Percentiles rank a stretch among this genome's conserved stretches.
phyloP scores from a whole-genome alignment of 176 grass and related monocot species.

The Avena sativa region DNA sequence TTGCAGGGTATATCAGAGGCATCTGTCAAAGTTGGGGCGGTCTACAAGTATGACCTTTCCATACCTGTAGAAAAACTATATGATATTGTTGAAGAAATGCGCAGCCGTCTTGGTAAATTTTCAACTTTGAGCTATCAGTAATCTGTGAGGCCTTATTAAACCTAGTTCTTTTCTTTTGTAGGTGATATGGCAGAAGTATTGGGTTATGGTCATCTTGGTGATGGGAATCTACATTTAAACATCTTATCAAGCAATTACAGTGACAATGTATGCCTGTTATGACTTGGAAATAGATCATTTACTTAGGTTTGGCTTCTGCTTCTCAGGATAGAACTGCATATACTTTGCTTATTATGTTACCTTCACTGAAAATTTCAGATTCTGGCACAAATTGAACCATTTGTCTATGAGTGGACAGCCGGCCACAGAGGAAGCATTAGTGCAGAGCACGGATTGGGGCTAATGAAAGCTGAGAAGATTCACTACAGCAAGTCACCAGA shows the following conservation, averaged over 20 bases:
- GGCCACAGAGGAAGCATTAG: slow-evolving; percentile 94
- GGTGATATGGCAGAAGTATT: slow-evolving; percentile 72
- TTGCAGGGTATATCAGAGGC: slow-evolving; percentile 93
- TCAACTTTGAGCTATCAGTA: slow-evolving; percentile 7
- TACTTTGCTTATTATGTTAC: slow-evolving; percentile 30
- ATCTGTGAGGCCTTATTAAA: background rate
- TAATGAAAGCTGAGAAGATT: slow-evolving; percentile 98
- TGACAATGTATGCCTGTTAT: slow-evolving; percentile 63
- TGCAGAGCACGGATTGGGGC: slow-evolving; percentile 87
- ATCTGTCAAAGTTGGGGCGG: slow-evolving; percentile 82
- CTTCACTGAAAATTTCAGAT: slow-evolving; percentile 63
- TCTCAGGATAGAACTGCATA: background rate
- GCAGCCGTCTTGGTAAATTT: slow-evolving; percentile 70
- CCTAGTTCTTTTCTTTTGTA: slow-evolving; percentile 45
- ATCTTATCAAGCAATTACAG: slow-evolving; percentile 75
- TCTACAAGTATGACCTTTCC: slow-evolving; percentile 96
- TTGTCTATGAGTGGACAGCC: slow-evolving; percentile 95
- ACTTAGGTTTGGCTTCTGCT: slow-evolving; percentile 34
- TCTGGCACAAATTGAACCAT: slow-evolving; percentile 79
- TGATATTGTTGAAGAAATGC: slow-evolving; percentile 94
- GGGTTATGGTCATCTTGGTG: slow-evolving; percentile 93
- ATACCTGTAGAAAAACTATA: slow-evolving; percentile 84
- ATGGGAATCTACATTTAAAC: slow-evolving; percentile 94
- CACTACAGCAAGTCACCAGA: slow-evolving; percentile 94
- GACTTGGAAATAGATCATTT: slow-evolving; percentile 30